Percentiles rank a stretch among this genome's conserved stretches.
These are phyloP conservation scores for Cyberlindnera suaveolens DNA, from an alignment of 805 yeast genomes.

Conservation along the genomic window DNA sequence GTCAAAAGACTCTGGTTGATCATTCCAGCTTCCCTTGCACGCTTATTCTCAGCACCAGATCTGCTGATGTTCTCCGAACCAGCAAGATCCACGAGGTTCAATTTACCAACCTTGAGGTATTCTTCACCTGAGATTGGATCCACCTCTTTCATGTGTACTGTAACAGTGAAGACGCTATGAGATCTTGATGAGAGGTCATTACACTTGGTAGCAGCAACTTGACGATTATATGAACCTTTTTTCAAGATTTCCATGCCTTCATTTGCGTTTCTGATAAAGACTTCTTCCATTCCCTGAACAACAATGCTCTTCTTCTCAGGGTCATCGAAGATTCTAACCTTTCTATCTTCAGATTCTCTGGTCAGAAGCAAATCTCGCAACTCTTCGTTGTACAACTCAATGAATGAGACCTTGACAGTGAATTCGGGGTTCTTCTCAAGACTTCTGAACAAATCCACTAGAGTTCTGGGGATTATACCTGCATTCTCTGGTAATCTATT, in stretches of 20 bases:
- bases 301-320: slow-evolving; percentile 36
- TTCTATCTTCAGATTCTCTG: slow-evolving; percentile 36
- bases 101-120: slow-evolving; percentile 50
- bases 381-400: slow-evolving; percentile 81
- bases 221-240: slow-evolving; percentile 56
- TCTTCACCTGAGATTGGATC: slow-evolving; percentile 44
- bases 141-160: slow-evolving; percentile 45
- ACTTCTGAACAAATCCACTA: slow-evolving; percentile 47
- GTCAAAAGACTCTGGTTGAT: slow-evolving; percentile 83
- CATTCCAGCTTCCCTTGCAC: slow-evolving; percentile 89
- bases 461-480: slow-evolving; percentile 58
- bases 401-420: slow-evolving; percentile 64
- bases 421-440: slow-evolving; percentile 43
- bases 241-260: slow-evolving; percentile 47
- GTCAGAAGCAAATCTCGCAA: slow-evolving; percentile 52
- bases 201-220: slow-evolving; percentile 72
- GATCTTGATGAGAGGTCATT: slow-evolving; percentile 76
- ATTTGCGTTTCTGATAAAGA: slow-evolving; percentile 40
- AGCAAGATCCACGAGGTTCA: slow-evolving; percentile 88
- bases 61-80: slow-evolving; percentile 83
- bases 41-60: slow-evolving; percentile 76
- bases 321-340: slow-evolving; percentile 47
- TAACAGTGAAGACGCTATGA: slow-evolving; percentile 74
- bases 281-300: slow-evolving; percentile 54
- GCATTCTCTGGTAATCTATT: slow-evolving; percentile 37